Conservation (phyloP, 2,329 filamentous ascomycete species). For the Aspergillus proliferans region DNA sequence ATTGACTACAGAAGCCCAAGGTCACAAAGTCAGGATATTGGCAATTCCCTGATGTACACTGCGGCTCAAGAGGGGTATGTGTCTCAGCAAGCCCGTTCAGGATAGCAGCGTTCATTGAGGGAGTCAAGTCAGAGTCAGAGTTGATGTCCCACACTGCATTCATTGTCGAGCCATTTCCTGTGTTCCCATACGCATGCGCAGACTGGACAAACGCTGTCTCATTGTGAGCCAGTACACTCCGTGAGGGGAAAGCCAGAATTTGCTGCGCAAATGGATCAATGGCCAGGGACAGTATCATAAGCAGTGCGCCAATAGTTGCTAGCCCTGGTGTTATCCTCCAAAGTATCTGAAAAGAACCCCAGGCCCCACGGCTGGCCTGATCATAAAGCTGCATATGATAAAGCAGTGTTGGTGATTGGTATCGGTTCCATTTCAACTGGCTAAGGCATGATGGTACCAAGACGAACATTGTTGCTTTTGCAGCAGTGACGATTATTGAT, state of each 20-base stretch:
- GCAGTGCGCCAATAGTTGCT: slow-evolving; percentile 16
- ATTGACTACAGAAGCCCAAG: slow-evolving; percentile 13
- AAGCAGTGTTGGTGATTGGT: slow-evolving; percentile 9
- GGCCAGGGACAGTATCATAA: slow-evolving; percentile 19
- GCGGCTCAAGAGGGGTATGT: slow-evolving; percentile 3
- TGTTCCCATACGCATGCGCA: slow-evolving; percentile 3
- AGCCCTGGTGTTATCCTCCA: slow-evolving; percentile 10
- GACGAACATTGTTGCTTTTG: slow-evolving; percentile 21
- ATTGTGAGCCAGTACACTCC: background rate
- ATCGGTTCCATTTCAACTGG: slow-evolving; percentile 25
- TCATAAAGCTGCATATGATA: slow-evolving; percentile 21
- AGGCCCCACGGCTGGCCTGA: slow-evolving; percentile 22
- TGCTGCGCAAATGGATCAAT: slow-evolving; percentile 26
- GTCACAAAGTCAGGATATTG: slow-evolving; percentile 10
- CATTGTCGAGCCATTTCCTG: too few species aligned
- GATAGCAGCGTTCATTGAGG: background rate
- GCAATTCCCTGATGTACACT: slow-evolving; percentile 7
- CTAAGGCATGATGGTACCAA: slow-evolving; percentile 20
- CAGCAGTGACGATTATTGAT: slow-evolving; percentile 18
- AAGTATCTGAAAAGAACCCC: slow-evolving; percentile 19
- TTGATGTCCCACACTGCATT: too few species aligned
- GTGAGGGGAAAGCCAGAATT: slow-evolving; percentile 9
- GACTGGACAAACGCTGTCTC: slow-evolving; percentile 5
- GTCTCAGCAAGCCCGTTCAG: slow-evolving; percentile 3
- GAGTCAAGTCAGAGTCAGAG: too few species aligned